phyloP scores from a whole-genome alignment of 208 protist genomes.

The Leishmania guyanensis region DNA sequence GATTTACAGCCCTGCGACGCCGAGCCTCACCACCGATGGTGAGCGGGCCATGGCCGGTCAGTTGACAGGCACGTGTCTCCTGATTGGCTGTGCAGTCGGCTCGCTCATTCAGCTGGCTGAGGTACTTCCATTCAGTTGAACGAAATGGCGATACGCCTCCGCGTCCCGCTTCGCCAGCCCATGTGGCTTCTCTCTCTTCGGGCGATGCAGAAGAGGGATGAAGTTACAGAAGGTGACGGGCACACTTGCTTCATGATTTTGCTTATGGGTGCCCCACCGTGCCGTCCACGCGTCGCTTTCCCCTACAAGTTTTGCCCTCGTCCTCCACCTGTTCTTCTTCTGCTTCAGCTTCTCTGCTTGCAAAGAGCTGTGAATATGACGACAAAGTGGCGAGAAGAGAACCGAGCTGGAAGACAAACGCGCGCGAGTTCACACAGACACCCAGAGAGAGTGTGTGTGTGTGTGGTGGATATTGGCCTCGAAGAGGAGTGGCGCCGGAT shows the following conservation, averaged over 20 bases:
- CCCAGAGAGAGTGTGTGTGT: not conserved
- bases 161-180: not conserved
- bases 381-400: too few relatives aligned
- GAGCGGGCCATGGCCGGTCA: constrained; percentile 73
- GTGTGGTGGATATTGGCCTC: not conserved
- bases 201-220: not conserved
- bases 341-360: not conserved
- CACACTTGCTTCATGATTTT: not conserved
- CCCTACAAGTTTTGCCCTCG: not conserved
- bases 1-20: constrained; percentile 65
- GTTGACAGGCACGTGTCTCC: constrained; percentile 14
- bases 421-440: not conserved
- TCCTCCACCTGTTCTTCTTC: not conserved
- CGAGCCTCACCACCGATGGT: constrained; percentile 46
- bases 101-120: constrained; percentile 70
- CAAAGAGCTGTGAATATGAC: not conserved
- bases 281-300: not conserved
- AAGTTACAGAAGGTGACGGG: not conserved
- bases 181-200: not conserved
- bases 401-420: not conserved
- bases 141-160: not conserved
- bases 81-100: too few relatives aligned
- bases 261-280: not conserved
- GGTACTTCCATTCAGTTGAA: constrained; percentile 38
- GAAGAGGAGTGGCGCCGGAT: not conserved